phyloP scores from a whole-genome alignment of 305 asterid genomes.

The Solanum chacoense region DNA sequence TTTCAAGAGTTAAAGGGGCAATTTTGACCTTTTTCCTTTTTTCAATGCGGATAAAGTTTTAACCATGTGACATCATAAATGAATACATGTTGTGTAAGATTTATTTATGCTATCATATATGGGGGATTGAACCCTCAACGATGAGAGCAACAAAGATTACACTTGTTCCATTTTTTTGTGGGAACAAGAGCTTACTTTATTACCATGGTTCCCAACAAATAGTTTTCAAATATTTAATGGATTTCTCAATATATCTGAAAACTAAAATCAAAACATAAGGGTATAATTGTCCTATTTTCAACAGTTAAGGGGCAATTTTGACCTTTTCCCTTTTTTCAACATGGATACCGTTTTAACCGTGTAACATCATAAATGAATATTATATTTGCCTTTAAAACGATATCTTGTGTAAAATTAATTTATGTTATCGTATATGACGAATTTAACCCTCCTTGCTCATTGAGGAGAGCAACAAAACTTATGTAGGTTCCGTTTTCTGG shows the following conservation, averaged over 20 bases:
- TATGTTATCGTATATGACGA: not conserved
- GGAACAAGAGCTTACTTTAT: not conserved
- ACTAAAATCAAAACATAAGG: too few relatives aligned
- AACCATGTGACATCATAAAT: not conserved
- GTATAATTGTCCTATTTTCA: too few relatives aligned
- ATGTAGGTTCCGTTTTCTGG: accelerated
- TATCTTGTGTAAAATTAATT: not conserved
- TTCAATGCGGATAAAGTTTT: not conserved
- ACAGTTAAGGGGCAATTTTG: not conserved
- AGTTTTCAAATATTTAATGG: not conserved
- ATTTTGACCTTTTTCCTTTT: not conserved
- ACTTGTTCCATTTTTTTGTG: not conserved
- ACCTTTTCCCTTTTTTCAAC: not conserved
- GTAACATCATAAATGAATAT: not conserved
- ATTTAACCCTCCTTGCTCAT: not conserved
- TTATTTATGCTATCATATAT: not conserved
- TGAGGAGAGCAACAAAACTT: not conserved
- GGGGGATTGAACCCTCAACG: not conserved
- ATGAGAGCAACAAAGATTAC: not conserved
- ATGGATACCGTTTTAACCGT: accelerated
- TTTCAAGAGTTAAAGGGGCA: not conserved
- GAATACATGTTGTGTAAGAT: not conserved
- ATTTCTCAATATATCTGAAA: not conserved
- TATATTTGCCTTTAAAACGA: too few relatives aligned
- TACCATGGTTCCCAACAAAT: not conserved